A percentile compares a stretch with the other conserved stretches of the same genome.
These are phyloP conservation scores for Rhodotorula sp. DNA, from an alignment of 1,284 basidiomycete genomes.

Conservation along the genomic window DNA sequence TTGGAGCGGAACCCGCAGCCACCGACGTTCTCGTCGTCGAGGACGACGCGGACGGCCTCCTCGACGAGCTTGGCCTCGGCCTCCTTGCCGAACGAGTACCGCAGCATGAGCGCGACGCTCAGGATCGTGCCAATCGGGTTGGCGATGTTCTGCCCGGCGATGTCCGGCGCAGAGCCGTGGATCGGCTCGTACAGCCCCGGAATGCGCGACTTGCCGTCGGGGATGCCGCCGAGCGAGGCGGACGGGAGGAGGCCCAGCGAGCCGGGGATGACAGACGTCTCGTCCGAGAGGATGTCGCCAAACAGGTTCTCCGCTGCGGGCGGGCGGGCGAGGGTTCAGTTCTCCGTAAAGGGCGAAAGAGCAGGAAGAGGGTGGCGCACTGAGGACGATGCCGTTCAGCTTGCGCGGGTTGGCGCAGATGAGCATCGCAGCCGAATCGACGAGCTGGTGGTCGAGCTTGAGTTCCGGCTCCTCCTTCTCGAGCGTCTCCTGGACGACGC, in stretches of 20 bases:
- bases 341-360: background rate
- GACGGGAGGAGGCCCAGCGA: conserved; percentile 95
- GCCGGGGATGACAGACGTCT: conserved; percentile 95
- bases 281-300: conserved; percentile 77
- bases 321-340: no score
- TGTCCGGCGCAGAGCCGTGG: conserved; percentile 93
- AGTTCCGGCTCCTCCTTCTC: conserved; percentile 83
- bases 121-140: conserved; percentile 98
- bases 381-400: conserved; percentile 91
- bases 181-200: conserved; percentile 95
- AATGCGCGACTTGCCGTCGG: conserved; percentile 66
- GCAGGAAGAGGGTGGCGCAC: conserved; percentile 31
- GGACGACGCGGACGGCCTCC: conserved; percentile 79
- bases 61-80: conserved; percentile 83
- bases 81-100: conserved; percentile 89
- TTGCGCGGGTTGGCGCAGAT: conserved; percentile 90
- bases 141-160: conserved; percentile 90
- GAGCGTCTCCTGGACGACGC: conserved; percentile 80
- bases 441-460: conserved; percentile 77
- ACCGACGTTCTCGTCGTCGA: conserved; percentile 72
- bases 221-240: conserved; percentile 89
- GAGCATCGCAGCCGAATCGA: conserved; percentile 96
- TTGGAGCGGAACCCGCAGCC: conserved; percentile 80
- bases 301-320: conserved; percentile 79
- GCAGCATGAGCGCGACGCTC: conserved; percentile 89